Evolutionary conservation across 176 grass and related monocot genomes (phyloP).

Genomic region (Neostapfia colusana): DNA sequence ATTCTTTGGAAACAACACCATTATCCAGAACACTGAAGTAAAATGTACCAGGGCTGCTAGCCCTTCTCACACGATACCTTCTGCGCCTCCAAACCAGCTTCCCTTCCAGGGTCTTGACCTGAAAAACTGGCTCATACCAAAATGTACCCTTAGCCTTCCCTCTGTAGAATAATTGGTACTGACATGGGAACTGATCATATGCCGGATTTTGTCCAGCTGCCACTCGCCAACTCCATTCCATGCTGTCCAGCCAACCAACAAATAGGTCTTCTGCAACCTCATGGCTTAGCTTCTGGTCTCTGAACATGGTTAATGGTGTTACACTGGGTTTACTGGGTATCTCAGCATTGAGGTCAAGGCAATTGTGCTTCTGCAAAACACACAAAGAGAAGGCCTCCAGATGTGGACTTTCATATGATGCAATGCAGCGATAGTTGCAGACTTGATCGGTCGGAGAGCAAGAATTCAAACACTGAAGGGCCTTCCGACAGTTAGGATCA

Average conservation of each 20-base stretch:
- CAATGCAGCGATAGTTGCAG: slow-evolving; percentile 92
- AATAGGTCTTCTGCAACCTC: slow-evolving; percentile 88
- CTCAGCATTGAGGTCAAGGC: slow-evolving; percentile 78
- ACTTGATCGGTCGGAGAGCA: slow-evolving; percentile 88
- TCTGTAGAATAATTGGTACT: slow-evolving; percentile 90
- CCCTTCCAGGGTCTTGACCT: slow-evolving; percentile 79
- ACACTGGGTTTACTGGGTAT: slow-evolving; percentile 71
- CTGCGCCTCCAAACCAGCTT: slow-evolving; percentile 80
- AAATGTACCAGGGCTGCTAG: slow-evolving; percentile 80
- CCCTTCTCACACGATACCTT: slow-evolving; percentile 70
- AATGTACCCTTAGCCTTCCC: slow-evolving; percentile 87
- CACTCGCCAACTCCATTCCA: slow-evolving; percentile 93
- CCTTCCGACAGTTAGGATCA: slow-evolving; percentile 83
- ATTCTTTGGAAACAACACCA: slow-evolving; percentile 89
- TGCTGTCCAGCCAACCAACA: slow-evolving; percentile 74
- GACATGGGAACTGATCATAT: slow-evolving; percentile 94
- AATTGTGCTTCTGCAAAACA: slow-evolving; percentile 98
- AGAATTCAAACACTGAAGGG: slow-evolving; percentile 86
- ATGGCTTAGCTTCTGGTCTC: slow-evolving; percentile 71
- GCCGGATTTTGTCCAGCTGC: slow-evolving; percentile 90
- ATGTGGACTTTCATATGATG: slow-evolving; percentile 75
- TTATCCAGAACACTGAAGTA: slow-evolving; percentile 93
- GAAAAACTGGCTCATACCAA: slow-evolving; percentile 95
- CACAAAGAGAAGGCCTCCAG: slow-evolving; percentile 89
- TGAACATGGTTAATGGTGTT: slow-evolving; percentile 59